Percentiles rank a stretch among this genome's conserved stretches.
These are phyloP conservation scores for Leishmania lainsoni DNA, from an alignment of 208 protist genomes.

Conservation along the genomic window DNA sequence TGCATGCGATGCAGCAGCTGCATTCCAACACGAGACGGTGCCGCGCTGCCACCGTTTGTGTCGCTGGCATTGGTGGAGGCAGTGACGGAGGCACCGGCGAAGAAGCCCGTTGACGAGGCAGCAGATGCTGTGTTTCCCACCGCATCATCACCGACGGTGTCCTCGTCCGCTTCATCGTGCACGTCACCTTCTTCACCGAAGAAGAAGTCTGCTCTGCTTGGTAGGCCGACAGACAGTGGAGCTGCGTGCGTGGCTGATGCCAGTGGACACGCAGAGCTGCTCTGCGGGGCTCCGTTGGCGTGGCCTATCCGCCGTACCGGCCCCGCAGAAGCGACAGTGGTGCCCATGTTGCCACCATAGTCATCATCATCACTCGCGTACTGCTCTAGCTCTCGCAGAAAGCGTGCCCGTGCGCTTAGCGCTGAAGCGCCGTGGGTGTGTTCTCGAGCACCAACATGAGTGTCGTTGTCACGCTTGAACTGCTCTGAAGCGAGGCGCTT, in stretches of 20 bases:
- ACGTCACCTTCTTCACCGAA: slow-evolving; percentile 3
- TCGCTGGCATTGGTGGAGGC: background rate
- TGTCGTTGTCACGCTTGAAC: background rate
- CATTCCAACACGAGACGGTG: slow-evolving; percentile 36
- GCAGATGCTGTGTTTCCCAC: background rate
- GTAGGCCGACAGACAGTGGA: background rate
- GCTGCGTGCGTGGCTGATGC: background rate
- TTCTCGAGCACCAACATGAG: slow-evolving; percentile 16
- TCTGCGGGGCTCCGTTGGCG: background rate
- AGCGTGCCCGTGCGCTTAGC: slow-evolving; percentile 29
- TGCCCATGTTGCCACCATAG: background rate
- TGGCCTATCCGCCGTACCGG: background rate
- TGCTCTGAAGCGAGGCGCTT: slow-evolving; percentile 21
- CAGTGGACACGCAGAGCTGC: background rate
- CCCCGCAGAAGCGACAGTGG: background rate
- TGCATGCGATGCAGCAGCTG: slow-evolving; percentile 64
- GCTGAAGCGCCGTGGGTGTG: background rate
- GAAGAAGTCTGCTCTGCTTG: slow-evolving; percentile 15
- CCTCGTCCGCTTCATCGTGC: slow-evolving; percentile 4
- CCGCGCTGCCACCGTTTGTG: background rate
- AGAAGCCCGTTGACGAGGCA: background rate
- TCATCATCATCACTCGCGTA: slow-evolving; percentile 57
- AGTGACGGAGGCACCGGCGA: background rate
- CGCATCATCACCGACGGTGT: background rate
- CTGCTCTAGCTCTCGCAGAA: slow-evolving; percentile 34